Evolutionary conservation across 1,284 basidiomycete genomes (phyloP).

Genomic region (Irpex lacteus): DNA sequence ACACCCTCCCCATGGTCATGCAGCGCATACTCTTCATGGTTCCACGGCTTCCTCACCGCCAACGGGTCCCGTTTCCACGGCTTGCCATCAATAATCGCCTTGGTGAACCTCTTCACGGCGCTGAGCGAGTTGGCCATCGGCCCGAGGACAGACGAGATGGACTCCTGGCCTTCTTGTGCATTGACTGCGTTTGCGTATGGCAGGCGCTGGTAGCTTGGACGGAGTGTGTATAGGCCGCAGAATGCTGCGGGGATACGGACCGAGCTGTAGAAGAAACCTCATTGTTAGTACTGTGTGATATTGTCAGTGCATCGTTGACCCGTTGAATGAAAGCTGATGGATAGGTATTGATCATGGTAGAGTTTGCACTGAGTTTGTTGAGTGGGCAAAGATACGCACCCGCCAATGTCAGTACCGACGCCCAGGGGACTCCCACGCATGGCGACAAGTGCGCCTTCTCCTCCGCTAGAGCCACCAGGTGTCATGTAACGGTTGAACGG

Average conservation of each 20-base stretch:
- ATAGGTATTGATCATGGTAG: not conserved
- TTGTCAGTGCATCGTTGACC: not conserved
- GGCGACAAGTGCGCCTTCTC: constrained; percentile 74
- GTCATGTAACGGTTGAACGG: constrained; percentile 69
- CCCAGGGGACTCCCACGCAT: constrained; percentile 77
- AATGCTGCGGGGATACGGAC: constrained; percentile 53
- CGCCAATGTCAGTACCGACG: constrained; percentile 78
- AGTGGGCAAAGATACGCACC: constrained; percentile 28
- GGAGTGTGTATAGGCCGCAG: constrained; percentile 51
- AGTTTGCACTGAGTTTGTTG: not conserved
- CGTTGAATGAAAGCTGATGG: not conserved
- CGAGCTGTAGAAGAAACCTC: constrained; percentile 27
- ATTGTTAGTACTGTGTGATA: not conserved
- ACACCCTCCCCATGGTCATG: constrained; percentile 45
- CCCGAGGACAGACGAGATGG: constrained; percentile 52
- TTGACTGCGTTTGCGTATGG: constrained; percentile 48
- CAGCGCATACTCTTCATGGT: constrained; percentile 37
- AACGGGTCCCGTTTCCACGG: constrained; percentile 55
- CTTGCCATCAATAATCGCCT: constrained; percentile 39
- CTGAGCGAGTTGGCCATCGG: constrained; percentile 47
- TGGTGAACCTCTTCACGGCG: constrained; percentile 47
- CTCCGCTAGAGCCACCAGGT: constrained; percentile 78
- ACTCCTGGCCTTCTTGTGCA: constrained; percentile 49
- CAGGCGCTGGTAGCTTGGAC: constrained; percentile 54
- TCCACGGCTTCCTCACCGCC: constrained; percentile 48